These are phyloP conservation scores for Beauveria sp. DNA, from an alignment of 2,329 filamentous ascomycete species.

Conservation along the genomic window DNA sequence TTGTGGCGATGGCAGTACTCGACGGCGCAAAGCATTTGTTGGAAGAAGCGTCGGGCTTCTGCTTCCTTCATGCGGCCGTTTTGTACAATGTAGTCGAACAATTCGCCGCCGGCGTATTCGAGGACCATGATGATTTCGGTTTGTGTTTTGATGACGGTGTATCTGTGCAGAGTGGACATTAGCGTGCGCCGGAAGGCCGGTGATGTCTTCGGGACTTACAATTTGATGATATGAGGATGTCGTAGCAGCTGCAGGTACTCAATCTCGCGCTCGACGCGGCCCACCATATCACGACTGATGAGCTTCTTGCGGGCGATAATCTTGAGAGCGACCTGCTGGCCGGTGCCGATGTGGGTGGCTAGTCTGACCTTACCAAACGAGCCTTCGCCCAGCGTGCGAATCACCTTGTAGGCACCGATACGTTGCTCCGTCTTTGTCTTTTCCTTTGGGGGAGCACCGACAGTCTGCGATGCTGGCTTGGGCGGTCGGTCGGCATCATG, in stretches of 20 bases:
- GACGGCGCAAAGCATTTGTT: constrained; percentile 97
- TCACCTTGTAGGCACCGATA: constrained; percentile 83
- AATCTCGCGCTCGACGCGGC: constrained; percentile 93
- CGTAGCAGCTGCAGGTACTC: constrained; percentile 92
- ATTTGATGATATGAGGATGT: constrained; percentile 97
- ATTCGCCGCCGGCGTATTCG: constrained; percentile 90
- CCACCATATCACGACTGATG: constrained; percentile 95
- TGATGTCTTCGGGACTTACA: constrained; percentile 46
- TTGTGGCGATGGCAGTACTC: constrained; percentile 99
- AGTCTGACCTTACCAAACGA: constrained; percentile 99
- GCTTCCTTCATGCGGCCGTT: constrained; percentile 85
- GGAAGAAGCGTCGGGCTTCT: constrained; percentile 95
- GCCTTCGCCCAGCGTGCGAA: constrained; percentile 87
- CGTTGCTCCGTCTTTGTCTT: constrained; percentile 66
- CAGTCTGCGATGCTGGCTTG: constrained; percentile 19
- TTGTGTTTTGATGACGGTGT: constrained; percentile 91
- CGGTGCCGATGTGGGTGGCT: constrained; percentile 83
- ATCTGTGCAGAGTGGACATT: constrained; percentile 40
- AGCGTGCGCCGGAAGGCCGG: not conserved
- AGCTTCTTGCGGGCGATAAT: constrained; percentile 96
- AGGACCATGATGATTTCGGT: constrained; percentile 98
- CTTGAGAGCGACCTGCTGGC: constrained; percentile 94
- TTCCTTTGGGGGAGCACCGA: constrained; percentile 26
- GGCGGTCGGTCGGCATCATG: constrained; percentile 17
- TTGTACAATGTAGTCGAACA: constrained; percentile 97